Base-by-base conservation (phyloP, 1,139 yeast species). In the Entelexis paramagnoliae region DNA sequence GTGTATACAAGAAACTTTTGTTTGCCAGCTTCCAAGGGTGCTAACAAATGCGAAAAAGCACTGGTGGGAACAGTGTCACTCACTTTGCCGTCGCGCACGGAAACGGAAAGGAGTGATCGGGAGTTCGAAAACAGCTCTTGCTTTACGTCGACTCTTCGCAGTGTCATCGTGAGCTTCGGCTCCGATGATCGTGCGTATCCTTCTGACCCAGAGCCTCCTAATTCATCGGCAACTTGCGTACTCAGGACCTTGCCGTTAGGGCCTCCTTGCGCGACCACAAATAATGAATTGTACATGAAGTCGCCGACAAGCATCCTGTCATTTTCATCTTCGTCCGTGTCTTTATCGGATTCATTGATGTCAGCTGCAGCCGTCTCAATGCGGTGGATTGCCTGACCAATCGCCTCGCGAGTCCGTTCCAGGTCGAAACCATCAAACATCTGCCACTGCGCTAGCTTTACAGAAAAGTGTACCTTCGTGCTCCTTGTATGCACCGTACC, bases 381-480 rank as follows among this genome's bases (percentile, higher is more conserved):
- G 34, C 76, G 68, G 51, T 74, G 74, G 0, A 89, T 81, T 0
- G 86, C 85, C 7, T 74, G 76, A 22, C 74, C 71, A 28, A 91
- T 81, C 0, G 79, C 73, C 40, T 72, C 74, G 55, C 95, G 73
- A 0, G 97, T 87, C 47, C 78, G 79, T 53, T 77, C 77, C 95
- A 97, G 88, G 64, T 91, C 98, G 63, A 81, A 91, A 0, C 99
- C 99, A 68, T 91, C 98, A 64, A 78, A 80, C 39, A 91, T 67
- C 54, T 76, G 79, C 55, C 91, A 68, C 4, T 66, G 66, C 0
- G 74, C 65, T 45, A 71, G 26, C 28, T 19, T 48, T 11, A 53
- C 29, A 11, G 17, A 16, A 4, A 51, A 0, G 2, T 22, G 9
- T n/a, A 50, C 17, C 28, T 20, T 36, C 5, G 41, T 13, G 16